Conservation (phyloP, 78 protist genomes). For the Mastigamoeba balamuthi region DNA sequence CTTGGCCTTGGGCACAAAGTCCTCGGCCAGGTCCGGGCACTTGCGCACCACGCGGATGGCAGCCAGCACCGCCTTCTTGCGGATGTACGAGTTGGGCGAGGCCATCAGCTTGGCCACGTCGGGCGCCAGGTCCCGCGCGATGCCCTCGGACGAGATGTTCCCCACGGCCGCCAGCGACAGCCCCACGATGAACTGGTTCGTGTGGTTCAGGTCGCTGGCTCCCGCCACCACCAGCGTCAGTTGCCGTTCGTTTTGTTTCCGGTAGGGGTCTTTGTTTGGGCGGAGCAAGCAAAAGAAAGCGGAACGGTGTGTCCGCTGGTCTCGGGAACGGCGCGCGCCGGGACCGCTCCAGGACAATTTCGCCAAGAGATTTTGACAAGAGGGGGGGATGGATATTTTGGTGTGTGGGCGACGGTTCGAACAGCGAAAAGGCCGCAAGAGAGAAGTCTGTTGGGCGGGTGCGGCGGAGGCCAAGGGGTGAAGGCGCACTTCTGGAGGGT, state of each 20-base stretch:
- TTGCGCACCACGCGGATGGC: slow-evolving; percentile 79
- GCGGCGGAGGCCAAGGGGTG: not conserved
- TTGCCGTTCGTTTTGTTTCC: not conserved
- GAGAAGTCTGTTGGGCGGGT: too few relatives aligned
- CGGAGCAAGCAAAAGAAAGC: not conserved
- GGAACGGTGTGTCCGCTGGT: not conserved
- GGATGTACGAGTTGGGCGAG: slow-evolving; percentile 68
- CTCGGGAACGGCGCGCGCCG: not conserved
- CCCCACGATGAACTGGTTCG: slow-evolving; percentile 79
- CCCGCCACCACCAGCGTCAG: too few relatives aligned
- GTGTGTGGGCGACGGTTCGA: slow-evolving; percentile 13
- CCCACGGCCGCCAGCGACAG: slow-evolving; percentile 89
- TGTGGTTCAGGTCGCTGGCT: slow-evolving; percentile 62
- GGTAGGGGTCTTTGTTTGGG: not conserved
- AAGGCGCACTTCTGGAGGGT: slow-evolving; percentile 70
- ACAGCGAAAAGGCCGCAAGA: not conserved
- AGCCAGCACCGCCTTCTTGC: slow-evolving; percentile 88
- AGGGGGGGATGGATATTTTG: not conserved
- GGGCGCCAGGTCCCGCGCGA: slow-evolving; percentile 84
- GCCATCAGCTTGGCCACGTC: slow-evolving; percentile 84
- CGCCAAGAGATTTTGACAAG: too few relatives aligned
- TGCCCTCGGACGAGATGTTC: slow-evolving; percentile 83
- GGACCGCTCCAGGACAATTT: too few relatives aligned
- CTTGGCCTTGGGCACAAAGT: slow-evolving; percentile 40
- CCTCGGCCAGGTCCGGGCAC: slow-evolving; percentile 77